Base-by-base conservation (phyloP, 2,329 filamentous ascomycete species). In the Apiospora pterosperma region DNA sequence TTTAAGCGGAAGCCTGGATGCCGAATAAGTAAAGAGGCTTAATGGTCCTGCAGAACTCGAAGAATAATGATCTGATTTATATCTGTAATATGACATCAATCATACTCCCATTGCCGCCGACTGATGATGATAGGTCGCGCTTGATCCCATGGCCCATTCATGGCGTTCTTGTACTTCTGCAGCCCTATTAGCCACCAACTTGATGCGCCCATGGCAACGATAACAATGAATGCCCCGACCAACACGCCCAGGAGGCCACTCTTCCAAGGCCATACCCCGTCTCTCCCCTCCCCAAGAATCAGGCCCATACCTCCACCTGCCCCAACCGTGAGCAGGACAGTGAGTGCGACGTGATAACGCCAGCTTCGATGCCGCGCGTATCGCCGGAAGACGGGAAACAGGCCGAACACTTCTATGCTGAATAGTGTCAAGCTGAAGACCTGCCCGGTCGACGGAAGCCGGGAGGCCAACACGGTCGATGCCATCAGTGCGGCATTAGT, bases 121-220 rank as follows among this genome's bases (percentile, higher is more conserved):
- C 90, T 89, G 73, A 93, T 88, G 68, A 96, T 94, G 64, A 96
- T 87, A 11, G 96, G 96, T 74, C 94, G 85, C 7, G 96, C 96
- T 23, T 95, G 94, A 80, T 99, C 96, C 96, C 96, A 99, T 1
- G 96, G 96, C 52, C 96, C 96, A 74, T 94, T 92, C 70, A 99
- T 97, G 79, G 98, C 96, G 76, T 98, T 98, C 83, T 99, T 99
- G 79, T 98, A 99, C 80, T 97, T 95, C 79, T 99, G 96, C 77
- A 99, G 78, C 10, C 93, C 92, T 73, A 99, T 98, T 68, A 99
- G 80, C 94, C 96, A 98, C 95, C 94, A 98, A 75, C 93, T 97
- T 76, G 94, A 97, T 14, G 93, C 90, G 1, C 95, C 96, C 88
- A 97, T 97, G 2, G 89, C 89, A 63, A 97, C 76, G 5, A 89